Conservation (phyloP, 495 filamentous ascomycete genomes). For the Melanomma pulvis-pyrius region DNA sequence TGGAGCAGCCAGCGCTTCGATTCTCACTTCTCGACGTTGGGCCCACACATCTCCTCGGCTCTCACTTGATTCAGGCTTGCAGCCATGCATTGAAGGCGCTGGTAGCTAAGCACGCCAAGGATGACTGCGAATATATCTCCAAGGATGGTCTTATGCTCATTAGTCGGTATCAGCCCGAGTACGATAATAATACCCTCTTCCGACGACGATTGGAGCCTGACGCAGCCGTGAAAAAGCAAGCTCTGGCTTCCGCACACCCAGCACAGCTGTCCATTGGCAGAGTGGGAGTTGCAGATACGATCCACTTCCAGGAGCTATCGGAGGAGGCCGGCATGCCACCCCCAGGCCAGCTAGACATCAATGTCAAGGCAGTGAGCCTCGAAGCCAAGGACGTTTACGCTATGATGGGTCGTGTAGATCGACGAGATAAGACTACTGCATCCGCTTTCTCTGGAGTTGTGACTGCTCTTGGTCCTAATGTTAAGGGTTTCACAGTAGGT, state of each 20-base stretch:
- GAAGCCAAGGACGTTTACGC: too few species aligned
- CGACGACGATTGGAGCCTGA: too few species aligned
- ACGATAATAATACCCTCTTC: slow-evolving; percentile 34
- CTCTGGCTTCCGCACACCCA: slow-evolving; percentile 20
- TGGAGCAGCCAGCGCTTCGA: slow-evolving; percentile 33
- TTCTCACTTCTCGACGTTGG: slow-evolving; percentile 44
- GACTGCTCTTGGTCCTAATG: slow-evolving; percentile 4
- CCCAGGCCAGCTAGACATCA: slow-evolving; percentile 36
- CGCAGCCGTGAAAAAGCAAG: slow-evolving; percentile 32
- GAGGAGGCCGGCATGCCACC: too few species aligned
- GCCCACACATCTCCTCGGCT: neutral
- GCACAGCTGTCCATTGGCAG: too few species aligned
- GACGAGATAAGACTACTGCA: too few species aligned
- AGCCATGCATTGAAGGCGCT: too few species aligned
- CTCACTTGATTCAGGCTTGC: slow-evolving; percentile 11
- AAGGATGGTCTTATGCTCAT: slow-evolving; percentile 35
- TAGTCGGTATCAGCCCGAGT: slow-evolving; percentile 40
- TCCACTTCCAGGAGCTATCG: too few species aligned
- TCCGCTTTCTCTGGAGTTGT: slow-evolving; percentile 6
- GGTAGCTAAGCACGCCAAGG: neutral
- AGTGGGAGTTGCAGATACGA: too few species aligned
- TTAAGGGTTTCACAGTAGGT: slow-evolving; percentile 34
- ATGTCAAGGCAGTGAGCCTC: slow-evolving; percentile 38
- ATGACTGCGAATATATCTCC: slow-evolving; percentile 36
- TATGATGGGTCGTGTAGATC: too few species aligned